Base-by-base conservation (phyloP, 768 basidiomycete genomes). In the Kwoniella mangroviensis region DNA sequence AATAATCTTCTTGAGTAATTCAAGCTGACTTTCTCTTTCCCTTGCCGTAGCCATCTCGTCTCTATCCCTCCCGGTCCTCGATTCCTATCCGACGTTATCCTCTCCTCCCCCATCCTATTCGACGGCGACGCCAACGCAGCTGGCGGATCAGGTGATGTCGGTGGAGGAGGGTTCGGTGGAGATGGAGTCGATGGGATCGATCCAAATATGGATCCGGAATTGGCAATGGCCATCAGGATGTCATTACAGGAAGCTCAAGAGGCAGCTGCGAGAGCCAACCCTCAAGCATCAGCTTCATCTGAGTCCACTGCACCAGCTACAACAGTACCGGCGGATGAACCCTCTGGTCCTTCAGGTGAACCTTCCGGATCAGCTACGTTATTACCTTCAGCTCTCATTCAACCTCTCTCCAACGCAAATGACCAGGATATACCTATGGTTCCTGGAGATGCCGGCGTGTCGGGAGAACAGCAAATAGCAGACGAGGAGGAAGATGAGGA, bases 151-250 rank as follows among this genome's bases (percentile, higher is more conserved):
- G 84, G 77, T 24, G 83, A 81, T 0, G 81, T 76, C 13, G 69
- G 67, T n/a, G 43, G 56, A 34, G 67, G 60, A 28, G 87, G 86
- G 75, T 92, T 92, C 10, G 86, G 86, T 59, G 95, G 94, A 75
- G 92, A 92, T 9, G 71, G 67, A 7, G 71, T 66, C 5, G 78
- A 72, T 55, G 75, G 64, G 9, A 90, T 99, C 4, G 97, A 98
- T 83, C 96, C 97, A 4, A 93, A 89, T 81, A 86, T 98, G 70
- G 96, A 98, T 80, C 96, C 96, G 0, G 96, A 98, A 82, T 86
- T 99, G 57, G 96, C 97, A 2, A 94, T 98, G 93, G 96, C 94
- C 11, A 87, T 99, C 52, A 91, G 95, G 43, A 93, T 98, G 92
- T 98, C 95, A 1, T 89, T 98, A 87, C 92, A 96, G 85, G 82